A percentile compares a stretch with the other conserved stretches of the same genome.
Conservation (phyloP, 768 basidiomycete genomes). For the Pulveroboletus sp. region DNA sequence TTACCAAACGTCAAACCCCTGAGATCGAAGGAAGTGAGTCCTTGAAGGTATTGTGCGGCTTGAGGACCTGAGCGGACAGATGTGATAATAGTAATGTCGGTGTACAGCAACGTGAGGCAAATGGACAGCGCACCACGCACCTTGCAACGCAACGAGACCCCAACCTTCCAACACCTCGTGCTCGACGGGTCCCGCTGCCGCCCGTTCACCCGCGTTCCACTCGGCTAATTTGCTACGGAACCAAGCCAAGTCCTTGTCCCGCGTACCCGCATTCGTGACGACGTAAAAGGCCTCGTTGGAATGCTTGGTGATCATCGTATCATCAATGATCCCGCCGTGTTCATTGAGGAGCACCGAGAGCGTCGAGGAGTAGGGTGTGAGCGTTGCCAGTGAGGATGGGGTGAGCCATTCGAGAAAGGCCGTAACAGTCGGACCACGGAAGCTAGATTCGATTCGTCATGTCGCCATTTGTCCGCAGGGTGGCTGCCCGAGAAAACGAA, state of each 20-base stretch:
- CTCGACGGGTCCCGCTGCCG: constrained; percentile 58
- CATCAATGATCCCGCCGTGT: constrained; percentile 92
- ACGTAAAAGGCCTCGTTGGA: constrained; percentile 79
- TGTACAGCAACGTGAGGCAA: neutral
- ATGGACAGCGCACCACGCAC: constrained; percentile 34
- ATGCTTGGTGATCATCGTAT: constrained; percentile 88
- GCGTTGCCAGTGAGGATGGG: constrained; percentile 69
- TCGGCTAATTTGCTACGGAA: constrained; percentile 60
- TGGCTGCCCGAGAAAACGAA: too few relatives aligned
- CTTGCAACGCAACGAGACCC: constrained; percentile 91
- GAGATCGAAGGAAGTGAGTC: constrained; percentile 70
- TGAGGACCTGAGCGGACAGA: constrained; percentile 56
- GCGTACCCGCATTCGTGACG: constrained; percentile 91
- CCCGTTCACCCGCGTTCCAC: constrained; percentile 66
- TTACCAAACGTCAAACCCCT: constrained; percentile 75
- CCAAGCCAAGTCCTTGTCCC: constrained; percentile 78
- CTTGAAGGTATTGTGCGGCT: constrained; percentile 75
- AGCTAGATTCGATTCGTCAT: constrained; percentile 39
- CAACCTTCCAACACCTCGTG: constrained; percentile 77
- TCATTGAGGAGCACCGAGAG: constrained; percentile 89
- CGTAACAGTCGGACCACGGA: constrained; percentile 73
- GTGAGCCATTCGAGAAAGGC: constrained; percentile 87
- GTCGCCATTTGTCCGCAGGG: neutral
- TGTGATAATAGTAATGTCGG: neutral
- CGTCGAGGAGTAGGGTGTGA: constrained; percentile 73